phyloP scores from a whole-genome alignment of 2,329 filamentous ascomycete genomes.

The Albophoma yamanashiensis region DNA sequence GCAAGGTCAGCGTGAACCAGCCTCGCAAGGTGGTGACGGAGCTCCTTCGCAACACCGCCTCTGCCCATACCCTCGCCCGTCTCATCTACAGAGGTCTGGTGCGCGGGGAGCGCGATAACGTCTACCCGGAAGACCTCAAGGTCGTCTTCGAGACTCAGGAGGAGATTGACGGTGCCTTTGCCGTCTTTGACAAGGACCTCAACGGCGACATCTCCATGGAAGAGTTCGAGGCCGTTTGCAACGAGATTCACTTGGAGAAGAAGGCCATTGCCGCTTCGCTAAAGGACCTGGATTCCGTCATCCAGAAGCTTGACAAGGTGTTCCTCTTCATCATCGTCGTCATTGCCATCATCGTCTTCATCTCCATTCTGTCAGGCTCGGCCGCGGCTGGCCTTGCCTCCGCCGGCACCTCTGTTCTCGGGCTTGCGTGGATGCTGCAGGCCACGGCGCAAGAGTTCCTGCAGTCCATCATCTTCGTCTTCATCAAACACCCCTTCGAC shows the following conservation, averaged over 20 bases:
- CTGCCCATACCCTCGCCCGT: conserved; percentile 75
- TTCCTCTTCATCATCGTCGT: conserved; percentile 79
- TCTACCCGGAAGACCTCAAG: conserved; percentile 68
- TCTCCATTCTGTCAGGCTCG: conserved; percentile 81
- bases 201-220: conserved; percentile 96
- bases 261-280: conserved; percentile 92
- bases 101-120: conserved; percentile 62
- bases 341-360: conserved; percentile 74
- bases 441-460: conserved; percentile 90
- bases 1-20: conserved; percentile 59
- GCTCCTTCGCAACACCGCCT: conserved; percentile 59
- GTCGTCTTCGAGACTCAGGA: conserved; percentile 71
- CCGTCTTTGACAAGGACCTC: conserved; percentile 91
- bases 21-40: conserved; percentile 77
- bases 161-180: conserved; percentile 80
- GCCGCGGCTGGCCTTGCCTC: conserved; percentile 88
- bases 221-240: conserved; percentile 84
- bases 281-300: conserved; percentile 90
- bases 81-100: conserved; percentile 82
- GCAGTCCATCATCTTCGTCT: conserved; percentile 89
- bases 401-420: conserved; percentile 76
- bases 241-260: conserved; percentile 87
- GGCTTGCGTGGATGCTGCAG: conserved; percentile 85
- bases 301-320: conserved; percentile 79
- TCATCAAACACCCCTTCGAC: conserved; percentile 95